Base-by-base conservation (phyloP, 2,329 filamentous ascomycete species). In the Beauveria sp. region DNA sequence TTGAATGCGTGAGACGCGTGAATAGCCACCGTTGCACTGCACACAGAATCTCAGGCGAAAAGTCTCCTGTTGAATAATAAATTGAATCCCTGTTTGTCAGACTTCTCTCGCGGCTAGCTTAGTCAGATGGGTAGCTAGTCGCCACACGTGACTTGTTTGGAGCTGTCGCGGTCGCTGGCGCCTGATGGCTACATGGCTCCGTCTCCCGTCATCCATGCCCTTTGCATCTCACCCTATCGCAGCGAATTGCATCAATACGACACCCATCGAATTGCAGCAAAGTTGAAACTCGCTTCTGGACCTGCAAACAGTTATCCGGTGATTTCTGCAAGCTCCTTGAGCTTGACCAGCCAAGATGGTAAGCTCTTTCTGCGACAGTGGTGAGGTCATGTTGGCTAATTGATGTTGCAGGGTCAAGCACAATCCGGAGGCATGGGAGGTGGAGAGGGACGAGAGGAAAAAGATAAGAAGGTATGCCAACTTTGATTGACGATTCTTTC, bases 381-480 rank as follows among this genome's bases (percentile, higher is more conserved):
- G 34, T 24, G n/a, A 47, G 28, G 24, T 20, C 41, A 28, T 48
- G 53, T 56, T 64, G 34, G 56, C n/a, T 61, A 67, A 59, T 62
- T 30, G 30, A 51, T 30, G 24, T 34, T 62, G 59, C 67, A 92
- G 89, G 89, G 89, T 82, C 88, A 91, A 78, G 87, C 88, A 68
- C 89, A 96, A 76, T 96, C 92, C 74, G 91, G 34, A 37, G 34
- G 90, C 72, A 89, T 96, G 79, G 91, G 90, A 70, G 87, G 86
- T 61, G 84, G 84, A 64, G 91, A 93, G 72, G 88, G 88, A 66
- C 89, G 88, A 66, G 88, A 93, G 69, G 89, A 90, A 18, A 92
- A 92, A 79, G 92, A 96, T 71, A 96, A 97, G 84, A 97, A 97
- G 85, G 93, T 90, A 78, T 60, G 74, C 3, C 9, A 16, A 47